Conservation (phyloP, 2,329 filamentous ascomycete species). For the Zymoseptoria brevis region DNA sequence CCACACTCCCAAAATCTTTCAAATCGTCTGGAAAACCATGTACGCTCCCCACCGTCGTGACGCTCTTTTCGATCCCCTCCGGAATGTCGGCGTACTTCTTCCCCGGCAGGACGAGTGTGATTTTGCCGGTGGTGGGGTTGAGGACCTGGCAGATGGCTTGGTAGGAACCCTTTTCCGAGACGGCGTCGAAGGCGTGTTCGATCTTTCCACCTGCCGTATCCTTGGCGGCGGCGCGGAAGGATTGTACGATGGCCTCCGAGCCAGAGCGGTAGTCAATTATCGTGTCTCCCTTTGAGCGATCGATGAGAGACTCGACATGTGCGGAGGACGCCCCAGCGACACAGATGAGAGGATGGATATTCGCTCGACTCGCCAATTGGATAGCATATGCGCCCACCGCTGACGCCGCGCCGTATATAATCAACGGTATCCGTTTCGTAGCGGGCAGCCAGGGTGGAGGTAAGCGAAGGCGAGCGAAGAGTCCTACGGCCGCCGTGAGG, state of each 20-base stretch:
- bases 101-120: constrained; percentile 29
- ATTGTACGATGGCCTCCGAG: constrained; percentile 24
- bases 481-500: constrained; percentile 40
- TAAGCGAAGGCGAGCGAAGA: constrained; percentile 37
- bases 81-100: constrained; percentile 38
- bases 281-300: constrained; percentile 47
- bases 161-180: constrained; percentile 26
- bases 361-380: constrained; percentile 45
- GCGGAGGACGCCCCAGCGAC: constrained; percentile 47
- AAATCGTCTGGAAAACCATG: constrained; percentile 21
- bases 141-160: constrained; percentile 34
- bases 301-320: constrained; percentile 47
- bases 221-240: too few species aligned
- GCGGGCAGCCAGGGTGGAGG: constrained; percentile 35
- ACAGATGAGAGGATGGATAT: constrained; percentile 55
- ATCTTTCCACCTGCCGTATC: too few species aligned
- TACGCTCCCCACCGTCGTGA: constrained; percentile 32
- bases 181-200: constrained; percentile 29
- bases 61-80: constrained; percentile 29
- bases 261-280: constrained; percentile 52
- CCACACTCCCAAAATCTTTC: constrained; percentile 31
- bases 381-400: constrained; percentile 53
- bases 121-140: constrained; percentile 24
- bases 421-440: constrained; percentile 22
- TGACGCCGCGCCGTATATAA: constrained; percentile 46